Evolutionary conservation across 2,329 filamentous ascomycete species (phyloP), one percentile per base, ranked within the genome.

Genomic region (Trichoderma polysporum): DNA sequence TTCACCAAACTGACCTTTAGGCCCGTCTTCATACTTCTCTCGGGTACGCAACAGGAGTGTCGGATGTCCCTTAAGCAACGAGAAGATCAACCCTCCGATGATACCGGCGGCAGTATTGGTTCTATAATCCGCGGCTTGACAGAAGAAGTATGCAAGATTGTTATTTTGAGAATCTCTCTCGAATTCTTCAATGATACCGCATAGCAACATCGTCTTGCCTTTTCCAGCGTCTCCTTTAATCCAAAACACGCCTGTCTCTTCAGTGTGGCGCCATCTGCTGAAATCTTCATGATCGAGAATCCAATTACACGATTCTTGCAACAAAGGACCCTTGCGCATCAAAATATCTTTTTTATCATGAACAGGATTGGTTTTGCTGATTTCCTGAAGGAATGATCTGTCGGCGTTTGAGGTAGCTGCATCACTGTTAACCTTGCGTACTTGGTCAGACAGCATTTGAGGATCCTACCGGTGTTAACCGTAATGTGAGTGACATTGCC

Each of bases 201-300:
- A 77, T 0, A 82, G 65, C 4, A 82, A 70, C 78, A 82, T 82
- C 0, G 79, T 82, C 71, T 82, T 82, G 35, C 80, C 80, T 39
- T 79, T 82, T 6, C 80, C 80, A 1, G 79, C 74, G 47, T 76
- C 76, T 0, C 78, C 78, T 33, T 70, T 77, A 39, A 80, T 73
- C 79, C 79, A 80, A 2, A 81, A 75, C 13, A 80, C 63, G 27
- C 49, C 67, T 68, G 0, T 72, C 39, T 72, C 39, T 0, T 47
- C 2, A 31, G 72, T 59, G 8, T 70, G 45, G 2, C 33, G 39
- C 35, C 56, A 73, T 60, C 37, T 35, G 25, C 59, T 27, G 49
- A 76, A 79, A 0, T 73, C 66, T 2, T 57, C 10, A 52, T 76
- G 63, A 0, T 74, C 63, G 3, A 79, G 71, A 15, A 80, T 70